Evolutionary conservation across 768 basidiomycete species (phyloP).

Genomic region (Lyophyllum decastes): DNA sequence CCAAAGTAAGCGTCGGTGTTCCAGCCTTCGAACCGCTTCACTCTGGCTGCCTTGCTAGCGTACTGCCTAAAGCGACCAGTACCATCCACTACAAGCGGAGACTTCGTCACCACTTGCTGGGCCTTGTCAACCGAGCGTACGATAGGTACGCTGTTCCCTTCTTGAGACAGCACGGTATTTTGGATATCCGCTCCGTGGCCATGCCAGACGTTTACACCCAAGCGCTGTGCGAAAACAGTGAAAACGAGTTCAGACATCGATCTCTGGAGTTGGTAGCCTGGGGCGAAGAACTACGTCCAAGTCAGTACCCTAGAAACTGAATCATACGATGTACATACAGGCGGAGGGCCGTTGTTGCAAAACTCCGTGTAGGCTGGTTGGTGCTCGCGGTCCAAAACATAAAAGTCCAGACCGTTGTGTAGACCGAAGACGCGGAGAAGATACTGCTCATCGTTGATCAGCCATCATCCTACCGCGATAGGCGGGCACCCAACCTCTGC

Average conservation of each 20-base stretch:
- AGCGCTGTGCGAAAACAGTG: background rate
- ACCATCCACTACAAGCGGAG: background rate
- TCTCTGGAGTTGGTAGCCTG: background rate
- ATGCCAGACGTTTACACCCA: slow-evolving; percentile 3
- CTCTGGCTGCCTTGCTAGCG: slow-evolving; percentile 1
- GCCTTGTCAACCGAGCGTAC: background rate
- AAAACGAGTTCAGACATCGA: slow-evolving; percentile 1
- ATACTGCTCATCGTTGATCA: background rate
- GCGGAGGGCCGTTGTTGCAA: background rate
- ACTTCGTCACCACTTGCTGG: background rate
- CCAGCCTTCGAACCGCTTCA: background rate
- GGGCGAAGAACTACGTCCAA: background rate
- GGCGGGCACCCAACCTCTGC: background rate
- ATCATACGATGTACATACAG: background rate
- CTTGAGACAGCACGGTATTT: background rate
- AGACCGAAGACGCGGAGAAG: background rate
- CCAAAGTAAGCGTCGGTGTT: background rate
- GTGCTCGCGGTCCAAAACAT: background rate
- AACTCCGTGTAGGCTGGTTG: background rate
- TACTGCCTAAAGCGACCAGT: slow-evolving; percentile 1
- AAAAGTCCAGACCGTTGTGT: slow-evolving; percentile 1
- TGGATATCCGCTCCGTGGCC: background rate
- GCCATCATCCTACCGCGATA: background rate
- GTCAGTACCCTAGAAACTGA: background rate
- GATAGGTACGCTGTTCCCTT: background rate